A percentile compares a stretch with the other conserved stretches of the same genome.
phyloP scores from a whole-genome alignment of 768 basidiomycete genomes.

The Termitomyces sp. region DNA sequence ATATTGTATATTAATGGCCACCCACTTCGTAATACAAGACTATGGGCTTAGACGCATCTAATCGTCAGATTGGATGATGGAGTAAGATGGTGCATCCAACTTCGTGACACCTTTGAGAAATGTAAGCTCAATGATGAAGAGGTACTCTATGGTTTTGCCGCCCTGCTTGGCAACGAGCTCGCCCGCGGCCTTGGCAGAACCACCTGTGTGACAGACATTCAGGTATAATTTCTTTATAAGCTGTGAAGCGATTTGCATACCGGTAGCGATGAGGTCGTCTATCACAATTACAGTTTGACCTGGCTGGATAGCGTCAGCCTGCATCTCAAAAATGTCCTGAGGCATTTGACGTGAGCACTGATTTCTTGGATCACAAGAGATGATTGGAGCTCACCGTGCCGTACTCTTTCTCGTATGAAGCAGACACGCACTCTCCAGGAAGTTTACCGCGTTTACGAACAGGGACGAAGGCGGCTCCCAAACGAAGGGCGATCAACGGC shows the following conservation, averaged over 20 bases:
- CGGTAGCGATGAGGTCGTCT: constrained; percentile 96
- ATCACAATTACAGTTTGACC: constrained; percentile 85
- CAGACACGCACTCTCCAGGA: constrained; percentile 77
- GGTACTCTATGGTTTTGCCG: constrained; percentile 83
- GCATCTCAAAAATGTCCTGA: constrained; percentile 97
- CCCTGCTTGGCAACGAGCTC: constrained; percentile 80
- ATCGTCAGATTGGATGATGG: constrained; percentile 77
- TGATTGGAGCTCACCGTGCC: constrained; percentile 52
- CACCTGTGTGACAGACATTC: constrained; percentile 44
- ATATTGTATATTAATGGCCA: constrained; percentile 76
- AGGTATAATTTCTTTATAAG: not conserved
- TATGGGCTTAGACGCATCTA: constrained; percentile 44
- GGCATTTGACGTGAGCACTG: not conserved
- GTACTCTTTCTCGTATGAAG: constrained; percentile 89
- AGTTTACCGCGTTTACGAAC: constrained; percentile 93
- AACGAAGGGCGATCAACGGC: constrained; percentile 82
- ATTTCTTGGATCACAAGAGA: not conserved
- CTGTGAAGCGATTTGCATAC: constrained; percentile 32
- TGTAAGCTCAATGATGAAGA: constrained; percentile 86
- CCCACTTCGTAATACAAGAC: constrained; percentile 69
- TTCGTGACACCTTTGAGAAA: constrained; percentile 72
- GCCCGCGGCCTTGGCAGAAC: constrained; percentile 90
- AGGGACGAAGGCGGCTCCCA: constrained; percentile 94
- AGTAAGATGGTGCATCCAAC: constrained; percentile 85
- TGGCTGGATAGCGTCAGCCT: constrained; percentile 73